Base-by-base conservation (phyloP, 306 rosid species). In the Acacia confusa region DNA sequence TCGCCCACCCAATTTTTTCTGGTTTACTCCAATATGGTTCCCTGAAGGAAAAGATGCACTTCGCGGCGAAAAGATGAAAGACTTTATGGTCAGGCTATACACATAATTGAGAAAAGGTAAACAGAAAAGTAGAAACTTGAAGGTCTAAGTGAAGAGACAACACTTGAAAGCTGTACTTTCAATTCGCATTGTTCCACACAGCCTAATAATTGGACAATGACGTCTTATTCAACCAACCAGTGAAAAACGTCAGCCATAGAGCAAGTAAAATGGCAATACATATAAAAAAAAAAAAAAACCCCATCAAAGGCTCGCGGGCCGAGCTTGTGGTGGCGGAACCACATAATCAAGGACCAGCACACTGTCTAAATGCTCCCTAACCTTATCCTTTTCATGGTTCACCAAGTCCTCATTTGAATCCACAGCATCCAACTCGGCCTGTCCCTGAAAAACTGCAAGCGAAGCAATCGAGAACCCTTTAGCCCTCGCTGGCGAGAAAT, bases 401-500 rank as follows among this genome's bases (percentile, higher is more conserved):
- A 82, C 87, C 86, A 87, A 43, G 43, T 90, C 87, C 44, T 70
- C 60, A 50, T 93, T 75, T 2, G 90, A 88, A 82, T 84, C 91
- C 88, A 83, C 75, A 0, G 85, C 91, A 41, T 90, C 94, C 90
- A 92, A 30, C 15, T 88, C 93, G 3, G 71, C 55, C 27, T 32
- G 20, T 57, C 90, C 92, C 0, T 88, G 84, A 43, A 89, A 88
- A 43, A 95, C 85, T 20, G 92, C 96, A 2, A 92, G 76, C 0
- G 98, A 93, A 4, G 97, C 99, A 30, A 95, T 84, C 25, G 97
- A 89, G 55, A 74, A 95, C 25, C 97, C 99, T 71, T 95, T 95
- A 6, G 98, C 97, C 45, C 99, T 93, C 1, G 81, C 94, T 34
- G 98, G 97, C 2, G 99, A 95, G 87, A 90, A 92, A 82, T 95